A percentile compares a stretch with the other conserved stretches of the same genome.
Evolutionary conservation across 345 rosid genomes (phyloP).

Genomic region (Populus ilicifolia): DNA sequence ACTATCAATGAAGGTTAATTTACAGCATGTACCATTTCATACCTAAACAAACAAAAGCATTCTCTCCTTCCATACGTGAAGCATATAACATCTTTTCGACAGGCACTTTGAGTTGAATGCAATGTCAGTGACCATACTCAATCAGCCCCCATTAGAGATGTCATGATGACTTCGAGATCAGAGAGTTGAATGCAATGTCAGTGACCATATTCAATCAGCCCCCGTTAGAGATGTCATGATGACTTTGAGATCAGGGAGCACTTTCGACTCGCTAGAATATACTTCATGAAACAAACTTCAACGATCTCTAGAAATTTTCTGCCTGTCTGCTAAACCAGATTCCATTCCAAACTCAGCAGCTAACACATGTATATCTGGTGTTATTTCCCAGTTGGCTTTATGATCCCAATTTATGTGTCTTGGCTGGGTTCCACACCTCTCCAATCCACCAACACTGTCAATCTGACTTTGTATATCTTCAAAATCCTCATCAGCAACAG

Average conservation of each 20-base stretch:
- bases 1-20: constrained; percentile 12
- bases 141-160: constrained; percentile 3
- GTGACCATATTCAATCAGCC: constrained; percentile 8
- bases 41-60: constrained; percentile 13
- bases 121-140: constrained; percentile 7
- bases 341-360: constrained; percentile 47
- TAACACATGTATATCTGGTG: constrained; percentile 34
- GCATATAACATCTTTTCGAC: constrained; percentile 2
- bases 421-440: constrained; percentile 49
- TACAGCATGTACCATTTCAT: constrained; percentile 5
- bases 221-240: not conserved
- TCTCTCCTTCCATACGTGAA: constrained; percentile 9
- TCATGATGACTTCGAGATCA: not conserved
- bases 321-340: constrained; percentile 25
- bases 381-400: constrained; percentile 43
- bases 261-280: not conserved
- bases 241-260: constrained; percentile 7
- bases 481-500: constrained; percentile 60
- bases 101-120: constrained; percentile 3
- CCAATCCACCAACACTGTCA: constrained; percentile 47
- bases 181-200: constrained; percentile 6
- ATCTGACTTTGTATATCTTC: constrained; percentile 52
- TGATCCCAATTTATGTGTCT: constrained; percentile 31
- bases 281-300: constrained; percentile 13
- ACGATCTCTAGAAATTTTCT: constrained; percentile 25